A percentile compares a stretch with the other conserved stretches of the same genome.
phyloP scores from a whole-genome alignment of 2,329 filamentous ascomycete species.

The Calcarisporium arbuscula region DNA sequence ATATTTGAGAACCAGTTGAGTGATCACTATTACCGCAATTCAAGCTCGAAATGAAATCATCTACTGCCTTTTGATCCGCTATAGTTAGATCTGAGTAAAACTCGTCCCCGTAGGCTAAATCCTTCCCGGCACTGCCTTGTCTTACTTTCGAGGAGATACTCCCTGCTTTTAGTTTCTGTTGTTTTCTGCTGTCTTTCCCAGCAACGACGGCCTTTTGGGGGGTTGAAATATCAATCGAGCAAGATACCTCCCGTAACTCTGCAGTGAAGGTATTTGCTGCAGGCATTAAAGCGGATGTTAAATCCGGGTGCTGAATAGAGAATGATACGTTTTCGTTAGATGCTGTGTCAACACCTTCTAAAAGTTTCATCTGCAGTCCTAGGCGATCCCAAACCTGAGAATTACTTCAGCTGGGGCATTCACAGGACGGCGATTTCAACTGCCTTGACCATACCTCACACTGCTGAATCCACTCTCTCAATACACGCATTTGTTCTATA shows the following conservation, averaged over 20 bases:
- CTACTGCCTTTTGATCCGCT: slow-evolving; percentile 21
- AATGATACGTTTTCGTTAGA: slow-evolving; percentile 20
- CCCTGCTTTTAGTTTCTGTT: slow-evolving; percentile 7
- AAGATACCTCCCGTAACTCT: slow-evolving; percentile 19
- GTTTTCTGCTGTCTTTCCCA: slow-evolving; percentile 7
- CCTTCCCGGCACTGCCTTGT: background rate
- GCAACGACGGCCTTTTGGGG: background rate
- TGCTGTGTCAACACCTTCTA: slow-evolving; percentile 5
- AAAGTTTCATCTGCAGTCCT: slow-evolving; percentile 19
- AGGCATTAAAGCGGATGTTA: slow-evolving; percentile 22
- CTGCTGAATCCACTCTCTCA: slow-evolving; percentile 14
- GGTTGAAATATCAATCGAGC: slow-evolving; percentile 17
- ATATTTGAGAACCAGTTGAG: background rate
- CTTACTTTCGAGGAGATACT: no score
- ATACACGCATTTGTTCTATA: slow-evolving; percentile 3
- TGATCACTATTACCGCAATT: slow-evolving; percentile 4
- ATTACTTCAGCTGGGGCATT: background rate
- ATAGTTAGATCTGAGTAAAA: slow-evolving; percentile 12
- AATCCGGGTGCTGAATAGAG: slow-evolving; percentile 29
- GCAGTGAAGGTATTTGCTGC: slow-evolving; percentile 19
- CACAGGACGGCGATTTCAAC: background rate
- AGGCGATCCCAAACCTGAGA: slow-evolving; percentile 25
- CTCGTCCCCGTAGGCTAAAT: slow-evolving; percentile 1
- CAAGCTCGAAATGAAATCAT: slow-evolving; percentile 20
- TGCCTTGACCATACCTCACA: slow-evolving; percentile 19